phyloP scores from a whole-genome alignment of 2,329 filamentous ascomycete species.

The Aureobasidium sp. region DNA sequence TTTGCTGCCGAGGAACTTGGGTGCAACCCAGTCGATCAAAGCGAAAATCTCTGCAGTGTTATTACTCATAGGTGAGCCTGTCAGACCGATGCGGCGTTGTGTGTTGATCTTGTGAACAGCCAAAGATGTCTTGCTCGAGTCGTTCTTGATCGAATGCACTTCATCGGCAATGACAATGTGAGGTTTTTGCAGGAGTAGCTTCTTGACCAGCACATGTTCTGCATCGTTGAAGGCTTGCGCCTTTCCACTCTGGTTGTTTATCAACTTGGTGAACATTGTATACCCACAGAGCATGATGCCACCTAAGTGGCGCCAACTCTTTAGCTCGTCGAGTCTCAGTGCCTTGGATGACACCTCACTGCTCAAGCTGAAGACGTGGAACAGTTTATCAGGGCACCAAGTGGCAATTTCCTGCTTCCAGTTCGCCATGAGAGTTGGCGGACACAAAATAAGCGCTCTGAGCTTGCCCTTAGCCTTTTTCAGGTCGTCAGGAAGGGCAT shows the following conservation, averaged over 20 bases:
- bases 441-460: slow-evolving; percentile 66
- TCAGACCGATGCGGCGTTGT: slow-evolving; percentile 68
- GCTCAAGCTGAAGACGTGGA: slow-evolving; percentile 43
- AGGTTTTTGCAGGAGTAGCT: slow-evolving; percentile 51
- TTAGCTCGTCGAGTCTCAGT: slow-evolving; percentile 40
- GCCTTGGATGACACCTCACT: not conserved
- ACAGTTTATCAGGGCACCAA: slow-evolving; percentile 52
- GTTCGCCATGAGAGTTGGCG: slow-evolving; percentile 66
- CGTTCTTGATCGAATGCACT: slow-evolving; percentile 71
- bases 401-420: slow-evolving; percentile 69
- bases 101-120: slow-evolving; percentile 55
- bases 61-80: slow-evolving; percentile 79
- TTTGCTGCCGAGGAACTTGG: slow-evolving; percentile 62
- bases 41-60: slow-evolving; percentile 74
- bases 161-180: slow-evolving; percentile 78
- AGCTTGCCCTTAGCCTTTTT: slow-evolving; percentile 31
- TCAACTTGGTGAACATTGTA: slow-evolving; percentile 49
- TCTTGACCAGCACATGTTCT: slow-evolving; percentile 32
- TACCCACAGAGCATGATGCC: slow-evolving; percentile 76
- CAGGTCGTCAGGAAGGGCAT: slow-evolving; percentile 61
- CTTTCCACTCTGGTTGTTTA: slow-evolving; percentile 19
- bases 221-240: slow-evolving; percentile 47
- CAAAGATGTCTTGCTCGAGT: slow-evolving; percentile 41
- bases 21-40: slow-evolving; percentile 84
- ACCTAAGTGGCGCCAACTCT: slow-evolving; percentile 54